Evolutionary conservation across 2,329 filamentous ascomycete species (phyloP), one percentile per base, ranked within the genome.

Genomic region (Atkinsonella texensis): DNA sequence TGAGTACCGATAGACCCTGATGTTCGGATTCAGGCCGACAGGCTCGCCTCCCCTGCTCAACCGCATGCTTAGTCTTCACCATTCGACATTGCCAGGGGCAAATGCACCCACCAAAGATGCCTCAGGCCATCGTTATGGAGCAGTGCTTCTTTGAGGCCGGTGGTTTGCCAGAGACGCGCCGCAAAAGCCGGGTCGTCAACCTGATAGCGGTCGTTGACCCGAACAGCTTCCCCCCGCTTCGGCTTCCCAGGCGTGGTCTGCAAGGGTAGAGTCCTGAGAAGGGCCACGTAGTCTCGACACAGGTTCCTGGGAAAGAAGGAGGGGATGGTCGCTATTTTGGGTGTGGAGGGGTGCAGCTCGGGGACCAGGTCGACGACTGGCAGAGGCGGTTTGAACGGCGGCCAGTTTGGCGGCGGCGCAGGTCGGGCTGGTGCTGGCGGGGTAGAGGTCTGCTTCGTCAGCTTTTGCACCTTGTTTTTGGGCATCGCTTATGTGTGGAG

Each of bases 131-230:
- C 71, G 52, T 62, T 68, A 49, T 62, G 66, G 55, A 59, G 75
- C 59, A 80, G 55, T 1, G 84, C 72, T 44, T 85, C 79, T 59
- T 77, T 82, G 56, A 97, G 67, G 0, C 84, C 85, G 1, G 89
- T 95, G 55, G 80, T 75, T 44, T 76, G 74, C 89, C 90, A 97
- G 13, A 96, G 67, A 51, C 77, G 73, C 59, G 81, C 74, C 0
- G 90, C 87, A 65, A 96, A 95, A 0, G 57, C 66, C 31, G 79
- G 68, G 68, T 96, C 90, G 31, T 89, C 73, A 18, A 95, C 72
- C 68, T 95, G 88, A 60, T 85, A 95, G 11, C 91, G 81, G 64
- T 96, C 91, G 64, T 96, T 96, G 46, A 95, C 86, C 38, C 91
- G 77, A 8, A 88, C 77, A 1, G 89, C 89, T 51, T 93, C 84